These are phyloP conservation scores for Cornus kousa DNA, from an alignment of 148 eudicot species.

Conservation along the genomic window DNA sequence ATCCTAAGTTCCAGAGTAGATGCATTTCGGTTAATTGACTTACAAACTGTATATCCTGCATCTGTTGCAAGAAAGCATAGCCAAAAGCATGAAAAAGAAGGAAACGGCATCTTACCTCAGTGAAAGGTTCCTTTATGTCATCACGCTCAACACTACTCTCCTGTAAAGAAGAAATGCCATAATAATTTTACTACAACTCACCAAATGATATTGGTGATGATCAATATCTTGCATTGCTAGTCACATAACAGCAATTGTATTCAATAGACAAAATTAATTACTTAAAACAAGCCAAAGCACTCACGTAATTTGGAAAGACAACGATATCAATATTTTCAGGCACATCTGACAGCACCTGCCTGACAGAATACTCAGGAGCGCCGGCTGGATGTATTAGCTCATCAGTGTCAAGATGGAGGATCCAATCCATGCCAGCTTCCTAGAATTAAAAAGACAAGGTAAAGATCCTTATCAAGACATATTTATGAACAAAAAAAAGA, in stretches of 20 bases:
- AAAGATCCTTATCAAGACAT: background rate
- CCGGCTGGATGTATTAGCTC: constrained; percentile 86
- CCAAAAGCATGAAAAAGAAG: background rate
- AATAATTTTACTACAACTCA: background rate
- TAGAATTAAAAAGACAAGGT: constrained; percentile 19
- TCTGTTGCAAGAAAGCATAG: background rate
- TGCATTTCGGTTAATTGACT: background rate
- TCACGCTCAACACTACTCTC: constrained; percentile 72
- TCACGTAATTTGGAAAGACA: constrained; percentile 65
- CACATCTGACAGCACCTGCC: constrained; percentile 46
- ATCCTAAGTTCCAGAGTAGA: background rate
- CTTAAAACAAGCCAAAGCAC: constrained; percentile 15
- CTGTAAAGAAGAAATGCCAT: constrained; percentile 28
- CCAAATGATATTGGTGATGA: background rate
- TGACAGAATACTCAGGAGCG: constrained; percentile 54
- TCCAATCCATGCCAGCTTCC: constrained; percentile 84
- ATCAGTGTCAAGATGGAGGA: constrained; percentile 87
- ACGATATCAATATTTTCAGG: constrained; percentile 59
- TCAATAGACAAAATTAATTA: background rate
- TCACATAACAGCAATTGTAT: background rate
- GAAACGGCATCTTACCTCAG: constrained; percentile 41
- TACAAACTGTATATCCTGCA: background rate
- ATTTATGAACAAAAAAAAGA: background rate
- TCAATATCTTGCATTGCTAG: background rate
- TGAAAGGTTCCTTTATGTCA: constrained; percentile 69